These are phyloP conservation scores for Xylaria sp. DNA, from an alignment of 2,329 filamentous ascomycete genomes.

Conservation along the genomic window DNA sequence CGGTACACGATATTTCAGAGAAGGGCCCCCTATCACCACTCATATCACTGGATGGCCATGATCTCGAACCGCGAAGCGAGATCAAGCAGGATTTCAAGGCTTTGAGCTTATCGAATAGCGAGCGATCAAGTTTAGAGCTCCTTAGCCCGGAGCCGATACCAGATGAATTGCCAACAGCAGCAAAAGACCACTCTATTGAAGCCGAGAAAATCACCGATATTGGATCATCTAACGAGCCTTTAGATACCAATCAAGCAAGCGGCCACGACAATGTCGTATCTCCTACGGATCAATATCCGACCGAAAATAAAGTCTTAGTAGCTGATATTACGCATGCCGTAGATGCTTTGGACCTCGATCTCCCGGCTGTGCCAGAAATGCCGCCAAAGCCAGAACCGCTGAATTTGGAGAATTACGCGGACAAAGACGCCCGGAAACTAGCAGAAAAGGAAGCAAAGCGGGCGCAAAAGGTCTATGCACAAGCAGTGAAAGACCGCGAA, in stretches of 20 bases:
- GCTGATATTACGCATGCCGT: slow-evolving; percentile 36
- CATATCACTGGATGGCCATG: slow-evolving; percentile 57
- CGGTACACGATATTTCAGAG: slow-evolving; percentile 30
- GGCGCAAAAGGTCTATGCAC: slow-evolving; percentile 71
- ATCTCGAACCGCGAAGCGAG: slow-evolving; percentile 7
- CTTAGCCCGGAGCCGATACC: slow-evolving; percentile 44
- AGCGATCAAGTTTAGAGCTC: slow-evolving; percentile 42
- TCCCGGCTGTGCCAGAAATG: slow-evolving; percentile 58
- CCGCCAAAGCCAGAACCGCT: slow-evolving; percentile 66
- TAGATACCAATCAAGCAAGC: background rate
- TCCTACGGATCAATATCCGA: slow-evolving; percentile 8
- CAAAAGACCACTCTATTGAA: slow-evolving; percentile 8
- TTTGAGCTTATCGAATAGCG: slow-evolving; percentile 34
- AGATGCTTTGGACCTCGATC: slow-evolving; percentile 44
- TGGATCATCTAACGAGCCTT: background rate
- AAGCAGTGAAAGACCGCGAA: slow-evolving; percentile 72
- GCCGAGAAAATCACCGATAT: background rate
- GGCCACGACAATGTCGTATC: slow-evolving; percentile 1
- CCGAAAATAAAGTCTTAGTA: slow-evolving; percentile 25
- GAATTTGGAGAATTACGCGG: slow-evolving; percentile 66
- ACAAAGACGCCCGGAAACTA: slow-evolving; percentile 73
- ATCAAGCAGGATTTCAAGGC: slow-evolving; percentile 5
- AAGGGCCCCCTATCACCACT: slow-evolving; percentile 50
- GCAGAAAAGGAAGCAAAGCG: slow-evolving; percentile 75
- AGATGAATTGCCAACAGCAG: slow-evolving; percentile 38